A percentile compares a stretch with the other conserved stretches of the same genome.
These are phyloP conservation scores for Didymella sp. DNA, from an alignment of 2,329 filamentous ascomycete genomes.

Conservation along the genomic window DNA sequence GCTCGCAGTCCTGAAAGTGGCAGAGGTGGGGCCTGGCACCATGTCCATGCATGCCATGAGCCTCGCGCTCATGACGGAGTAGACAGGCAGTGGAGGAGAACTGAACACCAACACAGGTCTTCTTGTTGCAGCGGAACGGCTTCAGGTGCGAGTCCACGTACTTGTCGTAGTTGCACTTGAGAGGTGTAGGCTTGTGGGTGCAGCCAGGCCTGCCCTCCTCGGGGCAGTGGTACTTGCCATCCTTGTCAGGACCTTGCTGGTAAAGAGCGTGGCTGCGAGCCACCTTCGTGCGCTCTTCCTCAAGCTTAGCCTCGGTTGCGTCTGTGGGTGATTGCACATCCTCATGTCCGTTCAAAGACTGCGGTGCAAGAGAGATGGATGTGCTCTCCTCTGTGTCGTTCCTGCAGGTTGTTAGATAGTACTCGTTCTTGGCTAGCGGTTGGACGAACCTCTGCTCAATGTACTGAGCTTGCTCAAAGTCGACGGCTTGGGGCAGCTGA, in stretches of 20 bases:
- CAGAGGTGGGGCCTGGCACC: slow-evolving; percentile 92
- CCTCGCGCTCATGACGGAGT: slow-evolving; percentile 92
- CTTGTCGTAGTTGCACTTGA: slow-evolving; percentile 99
- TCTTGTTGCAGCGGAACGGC: slow-evolving; percentile 92
- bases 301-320: slow-evolving; percentile 42
- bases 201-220: slow-evolving; percentile 77
- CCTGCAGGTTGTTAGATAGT: slow-evolving; percentile 23
- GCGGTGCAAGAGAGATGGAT: slow-evolving; percentile 31
- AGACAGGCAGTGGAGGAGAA: slow-evolving; percentile 97
- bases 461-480: slow-evolving; percentile 33
- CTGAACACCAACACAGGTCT: slow-evolving; percentile 80
- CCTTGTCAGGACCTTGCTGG: slow-evolving; percentile 68
- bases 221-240: slow-evolving; percentile 93
- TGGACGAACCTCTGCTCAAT: slow-evolving; percentile 31
- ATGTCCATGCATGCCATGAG: slow-evolving; percentile 93
- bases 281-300: slow-evolving; percentile 49
- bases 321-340: slow-evolving; percentile 39
- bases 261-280: slow-evolving; percentile 69
- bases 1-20: slow-evolving; percentile 85
- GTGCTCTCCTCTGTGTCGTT: slow-evolving; percentile 39
- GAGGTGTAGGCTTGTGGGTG: slow-evolving; percentile 90
- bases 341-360: slow-evolving; percentile 41
- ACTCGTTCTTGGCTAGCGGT: neutral
- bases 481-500: slow-evolving; percentile 31
- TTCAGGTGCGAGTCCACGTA: slow-evolving; percentile 96